phyloP scores from a whole-genome alignment of 2,329 filamentous ascomycete species.

The Aspergillus sp. region DNA sequence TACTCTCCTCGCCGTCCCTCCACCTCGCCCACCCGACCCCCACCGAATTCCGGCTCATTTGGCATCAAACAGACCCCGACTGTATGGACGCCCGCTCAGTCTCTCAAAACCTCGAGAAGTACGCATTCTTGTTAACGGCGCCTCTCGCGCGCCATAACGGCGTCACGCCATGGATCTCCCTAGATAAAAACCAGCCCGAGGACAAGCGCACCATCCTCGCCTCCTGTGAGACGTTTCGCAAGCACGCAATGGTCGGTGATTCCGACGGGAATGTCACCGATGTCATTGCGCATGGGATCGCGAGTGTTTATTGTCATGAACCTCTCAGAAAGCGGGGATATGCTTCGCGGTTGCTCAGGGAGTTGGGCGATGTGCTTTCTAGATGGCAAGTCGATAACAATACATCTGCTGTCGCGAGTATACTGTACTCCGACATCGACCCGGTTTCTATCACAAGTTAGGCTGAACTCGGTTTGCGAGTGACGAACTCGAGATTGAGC shows the following conservation, averaged over 20 bases:
- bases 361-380: constrained; percentile 17
- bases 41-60: constrained; percentile 56
- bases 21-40: constrained; percentile 57
- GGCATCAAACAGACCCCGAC: constrained; percentile 54
- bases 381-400: constrained; percentile 15
- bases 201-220: constrained; percentile 57
- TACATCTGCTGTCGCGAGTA: constrained; percentile 15
- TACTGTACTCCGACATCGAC: constrained; percentile 27
- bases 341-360: constrained; percentile 21
- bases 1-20: constrained; percentile 12
- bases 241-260: constrained; percentile 53
- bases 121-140: constrained; percentile 57
- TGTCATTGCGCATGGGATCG: constrained; percentile 22
- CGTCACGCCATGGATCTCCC: constrained; percentile 65
- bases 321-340: constrained; percentile 21
- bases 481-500: constrained; percentile 19
- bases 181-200: constrained; percentile 42
- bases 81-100: constrained; percentile 61
- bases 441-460: constrained; percentile 19
- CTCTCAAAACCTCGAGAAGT: constrained; percentile 60
- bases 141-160: constrained; percentile 60
- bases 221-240: constrained; percentile 64
- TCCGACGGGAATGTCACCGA: constrained; percentile 32
- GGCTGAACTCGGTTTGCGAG: constrained; percentile 23
- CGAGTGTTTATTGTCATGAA: constrained; percentile 24